Evolutionary conservation across 306 rosid genomes (phyloP), one percentile per base, ranked within the genome.

Genomic region (Rosa lucieae): DNA sequence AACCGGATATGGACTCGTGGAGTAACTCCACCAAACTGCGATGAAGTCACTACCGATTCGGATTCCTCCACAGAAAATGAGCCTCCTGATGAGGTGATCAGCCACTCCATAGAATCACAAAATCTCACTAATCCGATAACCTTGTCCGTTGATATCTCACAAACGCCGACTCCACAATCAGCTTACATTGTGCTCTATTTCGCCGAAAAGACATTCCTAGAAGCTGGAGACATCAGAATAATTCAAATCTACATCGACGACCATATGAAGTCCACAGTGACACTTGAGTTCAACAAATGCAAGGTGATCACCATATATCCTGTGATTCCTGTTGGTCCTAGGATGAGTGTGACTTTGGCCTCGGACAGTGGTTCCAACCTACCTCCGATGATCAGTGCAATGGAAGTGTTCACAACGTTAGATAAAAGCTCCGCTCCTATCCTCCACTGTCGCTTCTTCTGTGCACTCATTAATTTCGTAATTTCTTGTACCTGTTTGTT

Each of bases 101-200:
- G 4, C 10, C 12, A 56, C 56, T 49, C 81, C 69, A 70, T 70
- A 44, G 76, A 70, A 58, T 35, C 76, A 55, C 4, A 13, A 43
- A 17, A 11, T 5, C 4, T 7, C 37, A 4, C 58, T 3, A 32
- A 42, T 9, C 67, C 81, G 10, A 70, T 78, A 43, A 56, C 12
- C 77, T 9, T 70, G 53, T 37, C 61, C 11, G 14, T 78, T 6
- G 26, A 44, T 26, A 26, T 78, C 53, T 69, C 23, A 3, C 59
- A 78, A 15, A 32, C 56, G 5, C 15, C 10, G 10, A 56, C 63
- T 7, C 48, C 20, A 47, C 74, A 51, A 55, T 69, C 48, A 8
- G 56, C 69, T 39, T 78, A 78, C 46, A 11, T 58, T 18, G 61
- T 78, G 39, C 67, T 78, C 39, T 78, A 78, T 14, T 40, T 78